A percentile compares a stretch with the other conserved stretches of the same genome.
Conservation (phyloP, 345 rosid genomes). For the Sonneratia alba region DNA sequence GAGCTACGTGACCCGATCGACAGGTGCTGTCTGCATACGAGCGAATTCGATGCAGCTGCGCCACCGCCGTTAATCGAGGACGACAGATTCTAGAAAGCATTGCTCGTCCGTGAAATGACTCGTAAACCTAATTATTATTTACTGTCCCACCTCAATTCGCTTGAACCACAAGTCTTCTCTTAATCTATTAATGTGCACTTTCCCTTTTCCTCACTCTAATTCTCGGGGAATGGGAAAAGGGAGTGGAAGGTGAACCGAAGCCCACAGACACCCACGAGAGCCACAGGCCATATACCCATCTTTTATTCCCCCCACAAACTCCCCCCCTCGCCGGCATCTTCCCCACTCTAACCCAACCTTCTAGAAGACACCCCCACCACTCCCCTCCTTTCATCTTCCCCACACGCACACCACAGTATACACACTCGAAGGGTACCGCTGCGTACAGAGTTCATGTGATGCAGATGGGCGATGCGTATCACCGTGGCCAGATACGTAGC, state of each 20-base stretch:
- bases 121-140: no score
- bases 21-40: no score
- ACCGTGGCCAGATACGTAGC: no score
- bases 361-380: conserved; percentile 16
- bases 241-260: conserved; percentile 62
- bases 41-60: no score
- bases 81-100: no score
- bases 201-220: background rate
- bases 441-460: no score
- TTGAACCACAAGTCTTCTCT: conserved; percentile 18
- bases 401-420: no score
- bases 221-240: background rate
- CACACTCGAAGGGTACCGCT: no score
- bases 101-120: no score
- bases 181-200: background rate
- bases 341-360: conserved; percentile 32
- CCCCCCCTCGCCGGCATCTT: conserved; percentile 17
- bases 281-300: conserved; percentile 26
- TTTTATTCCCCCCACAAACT: conserved; percentile 12
- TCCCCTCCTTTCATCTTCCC: conserved; percentile 7
- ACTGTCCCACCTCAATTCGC: no score
- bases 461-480: no score
- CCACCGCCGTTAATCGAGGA: no score
- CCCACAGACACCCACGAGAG: conserved; percentile 41
- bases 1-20: background rate